Evolutionary conservation across 108 stramenopile genomes (phyloP).

Genomic region (Epithemia pelagica): DNA sequence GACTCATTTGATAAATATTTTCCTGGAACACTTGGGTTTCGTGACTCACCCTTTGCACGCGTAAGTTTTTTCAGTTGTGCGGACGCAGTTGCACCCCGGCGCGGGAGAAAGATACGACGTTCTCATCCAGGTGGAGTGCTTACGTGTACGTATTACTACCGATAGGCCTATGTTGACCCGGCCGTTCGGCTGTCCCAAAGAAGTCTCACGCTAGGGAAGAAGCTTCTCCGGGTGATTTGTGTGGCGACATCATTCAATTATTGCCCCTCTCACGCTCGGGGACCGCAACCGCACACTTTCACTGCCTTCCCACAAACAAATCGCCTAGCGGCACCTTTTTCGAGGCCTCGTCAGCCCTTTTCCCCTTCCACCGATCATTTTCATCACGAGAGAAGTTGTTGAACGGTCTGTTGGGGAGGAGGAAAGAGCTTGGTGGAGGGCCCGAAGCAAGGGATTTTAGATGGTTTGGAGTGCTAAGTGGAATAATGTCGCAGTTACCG

Average conservation of each 20-base stretch:
- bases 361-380: neutral
- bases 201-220: neutral
- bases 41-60: too few species aligned
- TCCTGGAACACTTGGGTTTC: too few species aligned
- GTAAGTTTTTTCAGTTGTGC: too few species aligned
- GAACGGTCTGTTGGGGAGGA: too few species aligned
- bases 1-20: too few species aligned
- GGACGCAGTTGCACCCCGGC: neutral
- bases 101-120: neutral
- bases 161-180: neutral
- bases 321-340: neutral
- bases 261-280: neutral
- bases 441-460: neutral
- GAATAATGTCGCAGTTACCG: constrained; percentile 35
- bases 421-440: neutral
- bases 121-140: neutral
- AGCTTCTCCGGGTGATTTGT: neutral
- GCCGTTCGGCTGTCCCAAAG: too few species aligned
- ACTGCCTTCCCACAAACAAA: too few species aligned
- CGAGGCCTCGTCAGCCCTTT: neutral
- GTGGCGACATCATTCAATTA: neutral
- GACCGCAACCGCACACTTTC: too few species aligned
- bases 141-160: neutral
- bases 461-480: neutral
- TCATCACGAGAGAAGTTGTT: too few species aligned